These are phyloP conservation scores for Aspergillus sergii DNA, from an alignment of 2,329 filamentous ascomycete genomes.

Conservation along the genomic window DNA sequence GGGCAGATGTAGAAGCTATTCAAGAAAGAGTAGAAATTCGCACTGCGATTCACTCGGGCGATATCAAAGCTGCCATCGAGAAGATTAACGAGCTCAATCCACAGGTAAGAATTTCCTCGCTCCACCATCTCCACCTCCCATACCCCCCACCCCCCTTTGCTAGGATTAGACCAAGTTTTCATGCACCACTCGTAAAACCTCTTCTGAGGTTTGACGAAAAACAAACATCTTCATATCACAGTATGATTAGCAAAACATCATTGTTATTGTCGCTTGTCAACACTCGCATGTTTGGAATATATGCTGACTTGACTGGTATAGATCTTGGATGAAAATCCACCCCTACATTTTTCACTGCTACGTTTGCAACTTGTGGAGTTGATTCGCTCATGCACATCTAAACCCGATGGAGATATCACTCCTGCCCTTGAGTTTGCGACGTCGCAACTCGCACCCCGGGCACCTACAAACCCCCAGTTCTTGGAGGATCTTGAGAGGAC, in stretches of 20 bases:
- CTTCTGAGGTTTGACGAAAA: slow-evolving; percentile 87
- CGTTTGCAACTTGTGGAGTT: slow-evolving; percentile 92
- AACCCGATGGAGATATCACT: slow-evolving; percentile 70
- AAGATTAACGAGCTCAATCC: slow-evolving; percentile 87
- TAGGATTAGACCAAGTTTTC: slow-evolving; percentile 97
- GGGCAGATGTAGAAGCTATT: slow-evolving; percentile 73
- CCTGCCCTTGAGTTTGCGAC: slow-evolving; percentile 86
- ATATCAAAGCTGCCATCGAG: slow-evolving; percentile 83
- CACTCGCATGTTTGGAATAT: slow-evolving; percentile 12
- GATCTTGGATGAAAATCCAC: slow-evolving; percentile 83
- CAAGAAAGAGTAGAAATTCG: slow-evolving; percentile 79
- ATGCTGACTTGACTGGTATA: slow-evolving; percentile 48
- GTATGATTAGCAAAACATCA: slow-evolving; percentile 66
- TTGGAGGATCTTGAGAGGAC: slow-evolving; percentile 86
- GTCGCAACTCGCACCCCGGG: slow-evolving; percentile 81
- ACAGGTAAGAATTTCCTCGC: slow-evolving; percentile 66
- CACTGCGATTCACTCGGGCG: slow-evolving; percentile 79
- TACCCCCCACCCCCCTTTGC: slow-evolving; percentile 45
- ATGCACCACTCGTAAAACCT: slow-evolving; percentile 99
- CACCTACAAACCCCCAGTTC: slow-evolving; percentile 78
- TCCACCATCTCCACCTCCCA: background rate
- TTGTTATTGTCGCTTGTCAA: slow-evolving; percentile 15
- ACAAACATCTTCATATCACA: slow-evolving; percentile 77
- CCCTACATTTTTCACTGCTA: slow-evolving; percentile 85
- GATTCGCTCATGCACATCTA: slow-evolving; percentile 73